A percentile compares a stretch with the other conserved stretches of the same genome.
Conservation (phyloP, 169 alveolate species). For the Plasmodium yoelii region DNA sequence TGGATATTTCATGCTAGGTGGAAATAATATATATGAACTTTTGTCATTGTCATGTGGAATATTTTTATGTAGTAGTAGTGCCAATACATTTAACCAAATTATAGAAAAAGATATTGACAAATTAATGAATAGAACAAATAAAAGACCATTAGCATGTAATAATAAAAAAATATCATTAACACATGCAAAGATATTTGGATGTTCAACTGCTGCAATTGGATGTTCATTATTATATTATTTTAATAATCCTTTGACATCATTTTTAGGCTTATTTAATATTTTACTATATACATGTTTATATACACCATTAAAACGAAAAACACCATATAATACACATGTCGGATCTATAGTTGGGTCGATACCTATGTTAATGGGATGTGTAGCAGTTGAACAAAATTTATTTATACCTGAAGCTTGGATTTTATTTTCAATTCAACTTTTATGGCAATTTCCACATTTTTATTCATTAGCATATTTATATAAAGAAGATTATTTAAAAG, state of each 20-base stretch:
- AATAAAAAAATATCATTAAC: slow-evolving; percentile 21
- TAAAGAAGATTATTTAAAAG: slow-evolving; percentile 85
- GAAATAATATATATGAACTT: slow-evolving; percentile 8
- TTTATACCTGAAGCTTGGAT: slow-evolving; percentile 82
- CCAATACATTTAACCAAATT: slow-evolving; percentile 85
- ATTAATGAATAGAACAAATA: slow-evolving; percentile 83
- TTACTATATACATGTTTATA: slow-evolving; percentile 64
- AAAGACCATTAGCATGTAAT: slow-evolving; percentile 77
- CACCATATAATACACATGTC: slow-evolving; percentile 86
- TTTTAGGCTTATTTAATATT: slow-evolving; percentile 54
- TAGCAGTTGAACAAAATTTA: slow-evolving; percentile 81
- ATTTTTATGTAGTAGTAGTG: slow-evolving; percentile 84
- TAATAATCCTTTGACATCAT: slow-evolving; percentile 60
- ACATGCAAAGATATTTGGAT: slow-evolving; percentile 67
- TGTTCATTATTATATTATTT: slow-evolving; percentile 23
- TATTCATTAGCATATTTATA: slow-evolving; percentile 86
- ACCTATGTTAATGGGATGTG: slow-evolving; percentile 86
- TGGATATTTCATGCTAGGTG: slow-evolving; percentile 84
- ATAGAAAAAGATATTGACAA: slow-evolving; percentile 82
- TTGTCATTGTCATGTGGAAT: slow-evolving; percentile 72
- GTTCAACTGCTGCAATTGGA: slow-evolving; percentile 48
- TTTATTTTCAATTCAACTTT: slow-evolving; percentile 80
- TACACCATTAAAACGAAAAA: slow-evolving; percentile 62
- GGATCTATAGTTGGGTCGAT: slow-evolving; percentile 88
- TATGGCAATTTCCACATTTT: slow-evolving; percentile 88